Evolutionary conservation across 345 rosid species (phyloP).

Genomic region (Salix purpurea): DNA sequence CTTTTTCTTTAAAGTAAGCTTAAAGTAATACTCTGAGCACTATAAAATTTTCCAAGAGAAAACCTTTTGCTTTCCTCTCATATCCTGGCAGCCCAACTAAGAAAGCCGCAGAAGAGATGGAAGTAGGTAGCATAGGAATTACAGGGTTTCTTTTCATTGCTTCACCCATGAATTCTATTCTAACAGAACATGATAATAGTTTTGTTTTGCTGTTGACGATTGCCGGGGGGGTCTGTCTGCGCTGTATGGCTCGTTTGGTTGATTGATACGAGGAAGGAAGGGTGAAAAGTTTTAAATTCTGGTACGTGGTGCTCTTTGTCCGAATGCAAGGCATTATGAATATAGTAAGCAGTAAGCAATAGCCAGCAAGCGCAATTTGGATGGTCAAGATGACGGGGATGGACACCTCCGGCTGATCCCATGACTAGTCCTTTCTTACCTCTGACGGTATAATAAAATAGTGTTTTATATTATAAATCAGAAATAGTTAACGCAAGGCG

Average conservation of each 20-base stretch:
- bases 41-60: too few relatives aligned
- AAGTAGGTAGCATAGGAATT: too few relatives aligned
- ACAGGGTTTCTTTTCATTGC: too few relatives aligned
- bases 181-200: neutral
- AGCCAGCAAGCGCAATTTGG: too few relatives aligned
- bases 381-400: neutral
- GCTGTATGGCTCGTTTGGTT: neutral
- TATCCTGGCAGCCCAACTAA: too few relatives aligned
- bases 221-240: neutral
- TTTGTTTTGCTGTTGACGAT: neutral
- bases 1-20: too few relatives aligned
- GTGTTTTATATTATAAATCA: fast-evolving
- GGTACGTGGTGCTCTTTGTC: neutral
- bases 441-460: too few relatives aligned
- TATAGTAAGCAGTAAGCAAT: neutral
- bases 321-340: neutral
- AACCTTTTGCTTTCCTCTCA: too few relatives aligned
- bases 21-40: too few relatives aligned
- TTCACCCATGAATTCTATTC: too few relatives aligned
- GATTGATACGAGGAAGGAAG: neutral
- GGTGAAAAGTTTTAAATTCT: neutral
- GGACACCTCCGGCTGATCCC: neutral
- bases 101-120: too few relatives aligned
- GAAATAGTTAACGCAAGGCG: slow-evolving; percentile 3
- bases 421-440: neutral